Base-by-base conservation (phyloP, 805 yeast species). In the Geotrichum ghanense region DNA sequence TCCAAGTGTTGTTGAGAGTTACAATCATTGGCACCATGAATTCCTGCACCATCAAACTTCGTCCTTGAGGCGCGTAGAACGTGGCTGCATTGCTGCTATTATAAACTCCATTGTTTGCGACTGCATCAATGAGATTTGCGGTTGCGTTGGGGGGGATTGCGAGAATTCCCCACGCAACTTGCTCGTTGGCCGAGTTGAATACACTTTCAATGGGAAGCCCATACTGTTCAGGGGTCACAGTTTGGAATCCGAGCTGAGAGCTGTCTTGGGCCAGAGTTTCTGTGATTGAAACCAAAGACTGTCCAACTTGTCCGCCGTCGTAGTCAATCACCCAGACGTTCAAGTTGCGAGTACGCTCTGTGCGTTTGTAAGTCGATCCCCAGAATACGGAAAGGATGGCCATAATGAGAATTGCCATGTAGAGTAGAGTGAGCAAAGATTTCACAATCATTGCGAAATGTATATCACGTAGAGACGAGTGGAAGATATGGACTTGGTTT, bases 131-230 rank as follows among this genome's bases (percentile, higher is more conserved):
- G 20, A 69, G 58, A 31, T 66, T 57, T 21, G 54, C 54, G 3
- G 78, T 68, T 0, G 82, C 76, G 54, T 75, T 71, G 12, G 69
- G 61, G 19, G 59, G 55, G 26, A 82, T 74, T 51, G 76, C 74
- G 27, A 81, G 63, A 0, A 81, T 74, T 21, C 74, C 71, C 92
- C 90, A 83, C 55, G 71, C 80, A 16, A 72, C 55, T 59, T 79
- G 75, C 45, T 72, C 73, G 53, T 74, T 83, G 70, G 45, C 63
- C 62, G 26, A 69, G 53, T 37, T 60, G 27, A 19, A 79, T 57
- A 51, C 74, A 31, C 12, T 6, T 4, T 31, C 37, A 19, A n/a
- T n/a, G 12, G 14, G 37, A 16, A 12, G 37, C 14, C 31, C 37
- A 12, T n/a, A 31, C 4, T 6, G 14, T 12, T 31, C 37, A 31